phyloP scores from a whole-genome alignment of 495 filamentous ascomycete genomes.

The Penicilliopsis zonata region DNA sequence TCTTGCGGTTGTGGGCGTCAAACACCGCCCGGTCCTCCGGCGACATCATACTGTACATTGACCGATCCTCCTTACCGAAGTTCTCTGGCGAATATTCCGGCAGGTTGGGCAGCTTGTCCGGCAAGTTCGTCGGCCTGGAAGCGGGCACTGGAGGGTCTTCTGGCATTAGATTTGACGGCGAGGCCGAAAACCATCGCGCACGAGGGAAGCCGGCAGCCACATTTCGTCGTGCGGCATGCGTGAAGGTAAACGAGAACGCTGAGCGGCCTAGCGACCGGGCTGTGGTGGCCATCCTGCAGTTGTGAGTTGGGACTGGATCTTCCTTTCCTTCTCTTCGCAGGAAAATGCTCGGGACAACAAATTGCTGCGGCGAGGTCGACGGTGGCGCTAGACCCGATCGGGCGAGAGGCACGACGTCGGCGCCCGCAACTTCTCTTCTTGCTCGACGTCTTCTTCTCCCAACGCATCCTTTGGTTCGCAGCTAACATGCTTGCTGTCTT shows the following conservation, averaged over 20 bases:
- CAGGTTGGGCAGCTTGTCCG: constrained; percentile 20
- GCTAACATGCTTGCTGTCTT: too few relatives aligned
- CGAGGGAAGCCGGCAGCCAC: constrained; percentile 1
- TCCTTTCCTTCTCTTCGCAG: constrained; percentile 4
- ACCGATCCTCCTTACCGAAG: constrained; percentile 28
- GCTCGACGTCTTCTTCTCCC: not conserved
- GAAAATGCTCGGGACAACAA: constrained; percentile 12
- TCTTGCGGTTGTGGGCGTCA: constrained; percentile 22
- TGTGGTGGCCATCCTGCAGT: constrained; percentile 26
- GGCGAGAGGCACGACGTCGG: not conserved
- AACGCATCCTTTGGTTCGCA: too few relatives aligned
- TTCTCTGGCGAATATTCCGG: constrained; percentile 28
- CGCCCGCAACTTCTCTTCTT: not conserved
- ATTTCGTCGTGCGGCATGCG: constrained; percentile 6
- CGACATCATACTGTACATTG: constrained; percentile 35
- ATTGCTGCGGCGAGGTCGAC: constrained; percentile 9
- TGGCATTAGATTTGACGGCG: constrained; percentile 21
- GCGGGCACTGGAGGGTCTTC: constrained; percentile 26
- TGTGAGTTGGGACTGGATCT: constrained; percentile 5
- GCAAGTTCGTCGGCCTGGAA: constrained; percentile 16
- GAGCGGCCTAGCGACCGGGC: constrained; percentile 28
- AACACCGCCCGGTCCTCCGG: constrained; percentile 33
- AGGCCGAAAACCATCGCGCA: constrained; percentile 27
- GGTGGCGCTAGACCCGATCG: constrained; percentile 11
- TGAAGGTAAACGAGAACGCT: constrained; percentile 17